A percentile compares a stretch with the other conserved stretches of the same genome.
phyloP scores from a whole-genome alignment of 2,329 filamentous ascomycete species.

The Colletotrichum sp. region DNA sequence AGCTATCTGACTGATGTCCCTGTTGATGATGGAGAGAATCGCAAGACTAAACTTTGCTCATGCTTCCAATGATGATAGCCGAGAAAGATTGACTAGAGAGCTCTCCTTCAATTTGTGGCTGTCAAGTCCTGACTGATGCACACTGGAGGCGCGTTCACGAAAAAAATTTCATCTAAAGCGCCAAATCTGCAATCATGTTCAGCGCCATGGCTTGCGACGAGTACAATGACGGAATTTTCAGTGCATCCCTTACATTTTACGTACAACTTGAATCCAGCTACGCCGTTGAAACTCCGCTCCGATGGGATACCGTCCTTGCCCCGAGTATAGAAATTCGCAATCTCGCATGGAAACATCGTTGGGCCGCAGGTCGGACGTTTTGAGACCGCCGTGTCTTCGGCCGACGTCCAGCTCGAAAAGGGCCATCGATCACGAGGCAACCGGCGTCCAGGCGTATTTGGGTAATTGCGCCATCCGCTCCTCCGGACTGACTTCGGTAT shows the following conservation, averaged over 20 bases:
- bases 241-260: conserved; percentile 19
- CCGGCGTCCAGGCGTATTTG: conserved; percentile 72
- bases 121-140: not conserved
- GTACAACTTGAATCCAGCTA: conserved; percentile 15
- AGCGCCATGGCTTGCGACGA: conserved; percentile 14
- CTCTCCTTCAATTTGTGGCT: not conserved
- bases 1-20: not conserved
- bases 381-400: not conserved
- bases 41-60: not conserved
- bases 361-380: not conserved
- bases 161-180: not conserved
- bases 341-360: not conserved
- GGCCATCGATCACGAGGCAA: not conserved
- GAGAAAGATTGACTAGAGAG: not conserved
- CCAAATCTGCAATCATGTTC: conserved; percentile 8
- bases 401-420: not conserved
- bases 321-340: not conserved
- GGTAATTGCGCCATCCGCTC: conserved; percentile 85
- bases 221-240: conserved; percentile 13
- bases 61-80: not conserved
- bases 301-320: conserved; percentile 3
- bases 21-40: not conserved
- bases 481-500: conserved; percentile 81
- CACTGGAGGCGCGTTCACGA: not conserved
- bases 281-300: conserved; percentile 18